Base-by-base conservation (phyloP, 2,329 filamentous ascomycete species). In the Epicoccum nigrum region DNA sequence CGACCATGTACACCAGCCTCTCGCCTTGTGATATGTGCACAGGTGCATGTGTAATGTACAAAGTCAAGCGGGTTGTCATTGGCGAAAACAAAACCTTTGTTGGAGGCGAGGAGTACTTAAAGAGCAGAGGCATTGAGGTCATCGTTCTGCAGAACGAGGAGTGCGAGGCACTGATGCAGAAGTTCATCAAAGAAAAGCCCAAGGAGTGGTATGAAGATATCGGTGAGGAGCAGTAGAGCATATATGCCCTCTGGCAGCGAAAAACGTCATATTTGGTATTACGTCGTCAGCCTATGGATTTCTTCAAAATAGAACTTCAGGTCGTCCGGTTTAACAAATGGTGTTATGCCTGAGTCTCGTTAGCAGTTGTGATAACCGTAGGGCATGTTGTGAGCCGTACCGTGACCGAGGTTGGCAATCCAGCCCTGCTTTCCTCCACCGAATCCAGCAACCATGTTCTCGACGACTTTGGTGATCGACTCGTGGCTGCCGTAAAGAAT, bases 391-490 rank as follows among this genome's bases (percentile, higher is more conserved):
- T 12, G 20, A 25, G 27, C 54, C 85, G 68, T 82, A 90, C 94
- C 94, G 71, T 99, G 94, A 7, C 94, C 94, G 56, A 99, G 81
- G 72, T 99, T 99, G 39, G 90, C 91, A 63, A 99, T 97, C 93
- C 94, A 99, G 32, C 93, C 90, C 73, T 92, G 86, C 75, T 92
- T 93, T 46, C 88, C 88, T 56, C 86, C 86, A 54, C 82, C 81
- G 69, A 97, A 99, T 0, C 93, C 93, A 55, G 86, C 78, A 1
- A 96, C 90, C 89, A 97, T 96, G 38, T 86, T 81, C 74, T 93
- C 82, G 7, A 97, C 92, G 0, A 87, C 88, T 59, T 83, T 79
- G 4, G 91, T 94, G 60, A 99, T 97, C 35, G 87, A 84, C 56
- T 87, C 86, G 58, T 83, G 86, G 7, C 88, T 87, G 32, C 94